phyloP scores from a whole-genome alignment of 257 asterid genomes.

The Plectranthus barbatus region DNA sequence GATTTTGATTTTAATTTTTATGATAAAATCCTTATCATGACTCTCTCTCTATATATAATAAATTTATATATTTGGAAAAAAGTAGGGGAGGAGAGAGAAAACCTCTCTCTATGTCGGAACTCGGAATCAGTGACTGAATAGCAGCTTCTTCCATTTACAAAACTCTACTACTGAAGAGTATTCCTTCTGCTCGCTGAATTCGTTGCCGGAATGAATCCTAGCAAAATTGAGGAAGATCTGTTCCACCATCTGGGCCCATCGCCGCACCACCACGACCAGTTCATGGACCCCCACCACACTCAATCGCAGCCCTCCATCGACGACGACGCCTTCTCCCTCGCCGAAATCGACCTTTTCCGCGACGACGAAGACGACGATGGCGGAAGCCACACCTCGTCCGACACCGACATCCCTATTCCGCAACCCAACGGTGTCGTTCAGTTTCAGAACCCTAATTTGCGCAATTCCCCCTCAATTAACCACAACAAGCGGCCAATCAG shows the following conservation, averaged over 20 bases:
- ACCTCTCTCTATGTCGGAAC: no score
- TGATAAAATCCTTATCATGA: no score
- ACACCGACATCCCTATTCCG: slow-evolving; percentile 44
- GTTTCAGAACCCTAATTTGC: slow-evolving; percentile 48
- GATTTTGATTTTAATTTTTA: no score
- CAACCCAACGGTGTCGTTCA: slow-evolving; percentile 22
- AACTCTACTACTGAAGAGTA: slow-evolving; percentile 1
- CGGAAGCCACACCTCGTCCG: slow-evolving; percentile 74
- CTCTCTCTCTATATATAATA: no score
- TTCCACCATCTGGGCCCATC: slow-evolving; percentile 46
- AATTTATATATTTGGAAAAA: no score
- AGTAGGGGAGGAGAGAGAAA: no score
- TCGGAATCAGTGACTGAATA: no score
- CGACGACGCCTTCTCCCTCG: slow-evolving; percentile 55
- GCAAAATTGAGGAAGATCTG: slow-evolving; percentile 67
- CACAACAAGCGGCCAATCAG: slow-evolving; percentile 16
- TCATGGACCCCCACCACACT: slow-evolving; percentile 36
- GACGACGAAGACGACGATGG: slow-evolving; percentile 75
- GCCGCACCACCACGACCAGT: slow-evolving; percentile 32
- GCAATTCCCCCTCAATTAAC: slow-evolving; percentile 9
- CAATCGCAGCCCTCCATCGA: slow-evolving; percentile 46
- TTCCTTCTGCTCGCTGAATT: background rate
- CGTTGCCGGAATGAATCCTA: slow-evolving; percentile 42
- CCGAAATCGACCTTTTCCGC: slow-evolving; percentile 63
- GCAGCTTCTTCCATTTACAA: no score